Evolutionary conservation across 179 eudicot genomes (phyloP), one percentile per base, ranked within the genome.

Genomic region (Sideroxylon spinosum): DNA sequence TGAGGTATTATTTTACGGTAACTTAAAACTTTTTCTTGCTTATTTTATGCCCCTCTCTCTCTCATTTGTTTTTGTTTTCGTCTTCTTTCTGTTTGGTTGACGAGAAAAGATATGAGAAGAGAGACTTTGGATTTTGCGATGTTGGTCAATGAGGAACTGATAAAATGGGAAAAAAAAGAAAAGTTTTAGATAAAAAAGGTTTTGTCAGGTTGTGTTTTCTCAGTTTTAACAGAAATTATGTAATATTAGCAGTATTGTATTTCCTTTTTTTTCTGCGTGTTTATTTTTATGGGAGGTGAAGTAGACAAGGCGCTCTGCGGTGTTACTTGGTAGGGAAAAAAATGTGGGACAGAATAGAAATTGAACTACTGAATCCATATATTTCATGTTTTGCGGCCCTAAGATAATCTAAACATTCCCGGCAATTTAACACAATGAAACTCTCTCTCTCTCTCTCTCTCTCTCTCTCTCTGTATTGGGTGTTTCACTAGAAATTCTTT

Each of bases 1-100:
- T 93, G 66, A 90, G 97, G 97, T 93, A 77, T 75, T 85, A 32
- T 32, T 1, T 32, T 32, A 32, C 37, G 3, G 37, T 32, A 32
- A 32, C 37, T 32, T 32, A 3, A 32, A 32, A 32, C 37, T 75
- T 32, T 64, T 4, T 13, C 13, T 4, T 49, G 16, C 22, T 63
- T 52, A 13, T 10, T 8, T 64, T n/a, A 7, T 50, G 13, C 16
- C 23, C 48, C 37, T 32, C 37, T 1, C 37, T 48, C 37, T 46
- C 49, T 57, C 65, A 3, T n/a, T 20, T 50, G 10, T 78, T 66
- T 68, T n/a, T 49, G 44, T 22, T 46, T 77, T 55, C 16, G 29
- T 56, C 14, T 68, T 61, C 71, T 46, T 68, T 78, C 14, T 55
- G 61, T 71, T 65, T 65, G 26, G 44, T 76, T 50, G 28, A 20